A percentile compares a stretch with the other conserved stretches of the same genome.
These are phyloP conservation scores for Kwoniella dejecticola DNA, from an alignment of 768 basidiomycete genomes.

Conservation along the genomic window DNA sequence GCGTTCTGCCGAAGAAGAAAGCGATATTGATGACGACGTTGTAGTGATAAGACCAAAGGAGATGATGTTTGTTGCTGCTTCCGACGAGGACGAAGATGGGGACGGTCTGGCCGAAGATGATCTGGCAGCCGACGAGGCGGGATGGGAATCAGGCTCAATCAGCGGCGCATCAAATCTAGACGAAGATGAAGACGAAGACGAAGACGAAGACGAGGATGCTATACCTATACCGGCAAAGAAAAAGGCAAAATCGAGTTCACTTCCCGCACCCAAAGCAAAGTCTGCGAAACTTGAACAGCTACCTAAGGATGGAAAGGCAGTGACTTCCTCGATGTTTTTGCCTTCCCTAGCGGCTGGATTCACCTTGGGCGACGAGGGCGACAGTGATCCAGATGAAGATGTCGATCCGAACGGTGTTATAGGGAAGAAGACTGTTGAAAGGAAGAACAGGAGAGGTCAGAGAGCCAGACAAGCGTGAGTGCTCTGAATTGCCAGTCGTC, in stretches of 20 bases:
- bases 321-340: constrained; percentile 68
- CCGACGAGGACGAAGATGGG: constrained; percentile 37
- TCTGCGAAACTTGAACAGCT: constrained; percentile 12
- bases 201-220: constrained; percentile 25
- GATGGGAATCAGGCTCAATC: constrained; percentile 60
- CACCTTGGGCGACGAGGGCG: constrained; percentile 73
- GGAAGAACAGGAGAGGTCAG: constrained; percentile 91
- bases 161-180: constrained; percentile 34
- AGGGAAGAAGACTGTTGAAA: constrained; percentile 56
- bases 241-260: constrained; percentile 13
- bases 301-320: constrained; percentile 48
- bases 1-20: constrained; percentile 8
- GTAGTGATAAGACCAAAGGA: constrained; percentile 25
- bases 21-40: constrained; percentile 14
- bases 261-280: neutral
- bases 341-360: constrained; percentile 88
- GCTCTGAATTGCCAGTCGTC: too few species aligned
- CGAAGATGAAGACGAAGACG: constrained; percentile 24
- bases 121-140: constrained; percentile 39
- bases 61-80: constrained; percentile 53
- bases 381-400: constrained; percentile 68
- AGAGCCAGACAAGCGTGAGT: constrained; percentile 91
- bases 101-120: constrained; percentile 40
- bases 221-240: constrained; percentile 12
- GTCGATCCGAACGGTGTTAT: constrained; percentile 63